A percentile compares a stretch with the other conserved stretches of the same genome.
Conservation (phyloP, 169 alveolate genomes). For the Prorocentrum cordatum region DNA sequence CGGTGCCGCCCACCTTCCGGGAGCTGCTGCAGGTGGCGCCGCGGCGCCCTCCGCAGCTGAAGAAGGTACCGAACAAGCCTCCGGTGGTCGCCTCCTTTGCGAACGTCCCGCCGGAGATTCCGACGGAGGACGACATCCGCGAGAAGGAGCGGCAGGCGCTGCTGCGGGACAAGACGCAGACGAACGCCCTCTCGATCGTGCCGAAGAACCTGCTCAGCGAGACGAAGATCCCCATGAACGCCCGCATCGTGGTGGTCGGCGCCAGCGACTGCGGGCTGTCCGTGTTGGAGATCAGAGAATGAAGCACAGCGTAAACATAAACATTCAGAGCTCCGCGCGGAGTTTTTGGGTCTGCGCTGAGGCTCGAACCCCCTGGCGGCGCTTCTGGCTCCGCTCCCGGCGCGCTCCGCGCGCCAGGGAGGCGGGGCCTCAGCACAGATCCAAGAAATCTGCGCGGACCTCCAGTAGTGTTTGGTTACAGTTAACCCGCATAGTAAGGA, state of each 20-base stretch:
- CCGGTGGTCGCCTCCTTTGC: conserved; percentile 25
- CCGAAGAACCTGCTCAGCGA: conserved; percentile 62
- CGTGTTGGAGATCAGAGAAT: background rate
- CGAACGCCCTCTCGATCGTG: conserved; percentile 57
- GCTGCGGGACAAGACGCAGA: conserved; percentile 45
- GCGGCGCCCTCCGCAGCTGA: background rate
- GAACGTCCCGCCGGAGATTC: conserved; percentile 48
- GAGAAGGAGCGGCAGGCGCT: conserved; percentile 40
- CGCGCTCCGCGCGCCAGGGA: background rate
- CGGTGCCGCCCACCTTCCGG: background rate
- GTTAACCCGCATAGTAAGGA: background rate
- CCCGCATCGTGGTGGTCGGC: conserved; percentile 50
- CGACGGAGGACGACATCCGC: conserved; percentile 26
- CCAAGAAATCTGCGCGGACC: too few relatives aligned
- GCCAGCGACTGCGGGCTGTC: conserved; percentile 61
- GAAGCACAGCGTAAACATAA: background rate
- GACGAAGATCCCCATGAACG: conserved; percentile 62
- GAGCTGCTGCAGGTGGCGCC: background rate
- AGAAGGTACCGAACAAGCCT: background rate
- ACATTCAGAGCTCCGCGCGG: background rate
- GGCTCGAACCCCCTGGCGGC: background rate
- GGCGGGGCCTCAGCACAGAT: too few relatives aligned
- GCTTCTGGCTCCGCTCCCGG: background rate
- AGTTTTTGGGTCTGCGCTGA: background rate
- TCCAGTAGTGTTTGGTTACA: too few relatives aligned